These are phyloP conservation scores for Porphyrellus sp. DNA, from an alignment of 1,284 basidiomycete genomes.

Conservation along the genomic window DNA sequence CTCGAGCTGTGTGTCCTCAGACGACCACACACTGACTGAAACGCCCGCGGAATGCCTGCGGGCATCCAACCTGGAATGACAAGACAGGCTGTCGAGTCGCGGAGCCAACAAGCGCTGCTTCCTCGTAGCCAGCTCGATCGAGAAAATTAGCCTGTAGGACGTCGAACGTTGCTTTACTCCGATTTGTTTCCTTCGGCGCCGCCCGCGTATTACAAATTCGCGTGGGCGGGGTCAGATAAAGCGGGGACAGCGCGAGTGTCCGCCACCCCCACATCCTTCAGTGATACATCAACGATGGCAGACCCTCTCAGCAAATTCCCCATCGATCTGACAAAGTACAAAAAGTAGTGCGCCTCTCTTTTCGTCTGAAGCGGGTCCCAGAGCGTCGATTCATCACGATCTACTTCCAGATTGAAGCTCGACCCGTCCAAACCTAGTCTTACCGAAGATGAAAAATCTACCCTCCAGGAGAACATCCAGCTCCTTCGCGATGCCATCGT, in stretches of 20 bases:
- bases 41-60: too few relatives aligned
- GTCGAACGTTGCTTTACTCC: not conserved
- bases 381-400: conserved; percentile 5
- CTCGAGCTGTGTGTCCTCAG: too few relatives aligned
- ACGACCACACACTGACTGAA: too few relatives aligned
- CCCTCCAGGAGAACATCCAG: conserved; percentile 68
- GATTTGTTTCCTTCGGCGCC: conserved; percentile 3
- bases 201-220: conserved; percentile 18
- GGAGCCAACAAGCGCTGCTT: too few relatives aligned
- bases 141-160: not conserved
- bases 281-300: conserved; percentile 36
- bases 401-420: conserved; percentile 53
- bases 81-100: too few relatives aligned
- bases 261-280: not conserved
- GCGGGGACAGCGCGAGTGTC: not conserved
- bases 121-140: too few relatives aligned
- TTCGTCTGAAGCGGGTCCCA: not conserved
- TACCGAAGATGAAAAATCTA: conserved; percentile 53
- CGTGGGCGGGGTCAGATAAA: conserved; percentile 29
- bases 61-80: too few relatives aligned
- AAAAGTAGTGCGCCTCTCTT: conserved; percentile 48
- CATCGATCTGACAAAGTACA: conserved; percentile 71
- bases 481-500: conserved; percentile 80
- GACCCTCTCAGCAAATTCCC: conserved; percentile 53
- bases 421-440: conserved; percentile 65